Percentiles rank a stretch among this genome's conserved stretches.
Evolutionary conservation across 495 filamentous ascomycete species (phyloP).

Genomic region (Hypoxylon fragiforme): DNA sequence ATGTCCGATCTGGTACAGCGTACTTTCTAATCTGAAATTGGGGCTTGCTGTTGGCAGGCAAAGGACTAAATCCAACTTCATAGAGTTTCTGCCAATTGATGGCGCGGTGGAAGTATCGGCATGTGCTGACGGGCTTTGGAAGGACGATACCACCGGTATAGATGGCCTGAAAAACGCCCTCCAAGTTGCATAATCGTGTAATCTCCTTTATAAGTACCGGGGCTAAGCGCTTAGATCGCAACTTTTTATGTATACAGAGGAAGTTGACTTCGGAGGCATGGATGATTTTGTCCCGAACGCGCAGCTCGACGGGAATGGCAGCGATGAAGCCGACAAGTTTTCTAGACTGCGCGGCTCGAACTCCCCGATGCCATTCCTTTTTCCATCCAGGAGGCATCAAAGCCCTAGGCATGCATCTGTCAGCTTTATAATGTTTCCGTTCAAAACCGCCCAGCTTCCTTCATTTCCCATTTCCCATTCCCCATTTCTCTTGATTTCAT

Average conservation of each 20-base stretch:
- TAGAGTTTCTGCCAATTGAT: slow-evolving; percentile 95
- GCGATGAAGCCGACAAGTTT: slow-evolving; percentile 95
- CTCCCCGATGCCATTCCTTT: slow-evolving; percentile 93
- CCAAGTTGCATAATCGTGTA: slow-evolving; percentile 82
- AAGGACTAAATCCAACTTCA: slow-evolving; percentile 86
- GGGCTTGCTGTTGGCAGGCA: slow-evolving; percentile 79
- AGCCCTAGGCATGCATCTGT: slow-evolving; percentile 61
- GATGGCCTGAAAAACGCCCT: slow-evolving; percentile 87
- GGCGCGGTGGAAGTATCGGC: slow-evolving; percentile 90
- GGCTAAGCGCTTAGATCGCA: slow-evolving; percentile 86
- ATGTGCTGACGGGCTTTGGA: slow-evolving; percentile 87
- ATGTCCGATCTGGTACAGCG: slow-evolving; percentile 69
- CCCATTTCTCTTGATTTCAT: no score
- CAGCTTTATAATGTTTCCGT: slow-evolving; percentile 22
- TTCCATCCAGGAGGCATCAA: slow-evolving; percentile 94
- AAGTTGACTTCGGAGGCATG: slow-evolving; percentile 93
- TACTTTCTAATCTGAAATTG: slow-evolving; percentile 78
- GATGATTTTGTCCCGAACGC: slow-evolving; percentile 74
- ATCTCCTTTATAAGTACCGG: slow-evolving; percentile 97
- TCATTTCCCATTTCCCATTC: no score
- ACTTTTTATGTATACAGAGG: slow-evolving; percentile 96
- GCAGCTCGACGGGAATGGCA: slow-evolving; percentile 80
- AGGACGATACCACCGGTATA: slow-evolving; percentile 91
- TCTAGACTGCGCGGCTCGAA: slow-evolving; percentile 72
- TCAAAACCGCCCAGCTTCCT: no score